Evolutionary conservation across 129 eudicot genomes (phyloP).

Genomic region (Pseudognaphalium luteoalbum): DNA sequence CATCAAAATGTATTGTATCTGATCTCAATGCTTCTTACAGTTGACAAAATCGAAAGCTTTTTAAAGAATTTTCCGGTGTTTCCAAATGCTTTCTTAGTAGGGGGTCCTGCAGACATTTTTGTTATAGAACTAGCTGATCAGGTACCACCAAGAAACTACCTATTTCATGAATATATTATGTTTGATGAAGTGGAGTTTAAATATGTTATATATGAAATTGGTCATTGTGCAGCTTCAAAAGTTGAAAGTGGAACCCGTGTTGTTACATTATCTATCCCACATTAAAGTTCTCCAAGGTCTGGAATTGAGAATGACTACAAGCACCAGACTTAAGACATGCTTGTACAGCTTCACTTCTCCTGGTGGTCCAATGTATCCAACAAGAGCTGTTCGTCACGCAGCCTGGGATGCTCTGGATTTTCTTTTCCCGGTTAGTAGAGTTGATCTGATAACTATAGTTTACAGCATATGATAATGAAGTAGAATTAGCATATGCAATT

Average conservation of each 20-base stretch:
- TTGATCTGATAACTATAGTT: neutral
- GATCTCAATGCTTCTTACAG: slow-evolving; percentile 37
- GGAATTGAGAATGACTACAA: slow-evolving; percentile 79
- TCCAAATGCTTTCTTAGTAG: slow-evolving; percentile 83
- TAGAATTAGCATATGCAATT: no score
- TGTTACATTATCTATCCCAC: slow-evolving; percentile 78
- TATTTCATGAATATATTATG: neutral
- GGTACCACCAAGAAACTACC: slow-evolving; percentile 37
- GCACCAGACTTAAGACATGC: slow-evolving; percentile 86
- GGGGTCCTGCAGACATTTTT: slow-evolving; percentile 78
- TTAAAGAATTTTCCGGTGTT: slow-evolving; percentile 68
- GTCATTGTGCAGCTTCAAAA: slow-evolving; percentile 63
- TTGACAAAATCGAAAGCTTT: slow-evolving; percentile 67
- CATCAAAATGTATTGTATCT: slow-evolving; percentile 13
- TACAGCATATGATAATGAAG: no score
- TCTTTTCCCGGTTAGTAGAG: slow-evolving; percentile 79
- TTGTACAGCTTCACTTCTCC: slow-evolving; percentile 98
- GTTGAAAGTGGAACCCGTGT: slow-evolving; percentile 92
- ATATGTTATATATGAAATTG: neutral
- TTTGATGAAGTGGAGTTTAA: neutral
- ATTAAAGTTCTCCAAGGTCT: slow-evolving; percentile 79
- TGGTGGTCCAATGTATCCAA: slow-evolving; percentile 98
- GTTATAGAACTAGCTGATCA: slow-evolving; percentile 89
- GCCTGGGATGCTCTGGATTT: slow-evolving; percentile 95
- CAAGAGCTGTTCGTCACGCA: slow-evolving; percentile 97